Base-by-base conservation (phyloP, 1,139 yeast species). In the Blastobotrys ciferrii region DNA sequence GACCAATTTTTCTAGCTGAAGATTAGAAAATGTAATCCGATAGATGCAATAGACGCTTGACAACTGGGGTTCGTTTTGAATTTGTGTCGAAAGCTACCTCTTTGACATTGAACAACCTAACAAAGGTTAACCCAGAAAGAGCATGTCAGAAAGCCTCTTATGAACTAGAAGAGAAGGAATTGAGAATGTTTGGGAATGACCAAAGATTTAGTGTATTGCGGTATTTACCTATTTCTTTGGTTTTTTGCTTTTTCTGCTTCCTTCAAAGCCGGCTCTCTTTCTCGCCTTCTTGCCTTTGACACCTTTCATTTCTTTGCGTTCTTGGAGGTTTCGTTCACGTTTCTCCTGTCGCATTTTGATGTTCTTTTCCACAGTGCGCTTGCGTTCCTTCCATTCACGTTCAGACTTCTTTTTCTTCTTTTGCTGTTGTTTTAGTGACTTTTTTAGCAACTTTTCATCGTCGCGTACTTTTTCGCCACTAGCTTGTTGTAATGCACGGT, bases 401-500 rank as follows among this genome's bases (percentile, higher is more conserved):
- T 86, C 92, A 57, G 94, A 84, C 70, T 80, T 85, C 61, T 87
- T 77, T 70, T 88, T 89, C 64, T 78, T 76, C 54, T 84, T 80
- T 60, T 86, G 95, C 63, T 87, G 87, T 59, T 87, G 77, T 71
- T 86, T 89, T 54, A 92, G 69, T 1, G 98, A 87, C 66, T 88
- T 91, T 61, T 83, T 84, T 66, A 94, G 76, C 58, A 92, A 71
- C 63, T 81, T 84, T 65, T 91, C 98, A 65, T 92, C 95, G 66
- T 94, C 97, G 60, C 85, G 86, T 44, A 91, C 73, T 66, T 88
- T 91, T 39, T 70, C 74, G 43, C 98, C 98, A 68, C 89, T 96
- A 2, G 95, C 91, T 62, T 85, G 92, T 31, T 85, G 77, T 72
- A 91, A 74, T 15, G 94, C 87, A 58, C 80, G 77, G 60, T 80